phyloP scores from a whole-genome alignment of 1,139 yeast species.

The Yamadazyma triangularis region DNA sequence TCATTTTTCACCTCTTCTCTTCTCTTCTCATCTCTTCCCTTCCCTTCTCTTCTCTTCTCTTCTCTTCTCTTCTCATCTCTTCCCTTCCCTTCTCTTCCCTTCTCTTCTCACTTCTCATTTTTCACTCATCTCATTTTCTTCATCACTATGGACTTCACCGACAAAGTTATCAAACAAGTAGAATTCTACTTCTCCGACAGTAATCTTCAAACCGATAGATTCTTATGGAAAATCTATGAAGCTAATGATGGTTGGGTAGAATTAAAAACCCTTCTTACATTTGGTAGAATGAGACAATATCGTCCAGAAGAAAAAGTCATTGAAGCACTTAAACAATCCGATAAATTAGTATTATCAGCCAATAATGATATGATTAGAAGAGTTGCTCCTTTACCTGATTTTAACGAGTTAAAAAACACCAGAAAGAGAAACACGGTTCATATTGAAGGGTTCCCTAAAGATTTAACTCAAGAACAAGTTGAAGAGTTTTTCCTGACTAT shows the following conservation, averaged over 20 bases:
- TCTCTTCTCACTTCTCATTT: too few relatives aligned
- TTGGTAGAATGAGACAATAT: slow-evolving; percentile 92
- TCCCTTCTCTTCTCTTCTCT: too few relatives aligned
- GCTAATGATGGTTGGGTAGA: slow-evolving; percentile 97
- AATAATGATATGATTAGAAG: slow-evolving; percentile 84
- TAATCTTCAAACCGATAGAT: slow-evolving; percentile 87
- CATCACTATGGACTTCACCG: slow-evolving; percentile 45
- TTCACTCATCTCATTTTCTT: too few relatives aligned
- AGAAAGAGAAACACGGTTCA: slow-evolving; percentile 73
- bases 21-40: too few relatives aligned
- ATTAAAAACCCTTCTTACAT: slow-evolving; percentile 80
- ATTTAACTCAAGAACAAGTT: slow-evolving; percentile 67
- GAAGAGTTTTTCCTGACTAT: slow-evolving; percentile 64
- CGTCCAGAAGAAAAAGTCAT: slow-evolving; percentile 83
- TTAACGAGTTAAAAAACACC: slow-evolving; percentile 63
- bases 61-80: too few relatives aligned
- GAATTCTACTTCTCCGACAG: slow-evolving; percentile 95
- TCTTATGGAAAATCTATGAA: slow-evolving; percentile 79
- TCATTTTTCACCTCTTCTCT: too few relatives aligned
- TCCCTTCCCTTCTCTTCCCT: too few relatives aligned
- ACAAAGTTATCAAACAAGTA: slow-evolving; percentile 75
- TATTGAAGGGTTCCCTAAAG: slow-evolving; percentile 69
- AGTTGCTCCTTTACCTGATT: slow-evolving; percentile 66
- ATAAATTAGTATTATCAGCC: slow-evolving; percentile 68
- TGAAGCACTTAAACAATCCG: slow-evolving; percentile 63